A percentile compares a stretch with the other conserved stretches of the same genome.
These are phyloP conservation scores for Neofusicoccum laricinum DNA, from an alignment of 2,329 filamentous ascomycete genomes.

Conservation along the genomic window DNA sequence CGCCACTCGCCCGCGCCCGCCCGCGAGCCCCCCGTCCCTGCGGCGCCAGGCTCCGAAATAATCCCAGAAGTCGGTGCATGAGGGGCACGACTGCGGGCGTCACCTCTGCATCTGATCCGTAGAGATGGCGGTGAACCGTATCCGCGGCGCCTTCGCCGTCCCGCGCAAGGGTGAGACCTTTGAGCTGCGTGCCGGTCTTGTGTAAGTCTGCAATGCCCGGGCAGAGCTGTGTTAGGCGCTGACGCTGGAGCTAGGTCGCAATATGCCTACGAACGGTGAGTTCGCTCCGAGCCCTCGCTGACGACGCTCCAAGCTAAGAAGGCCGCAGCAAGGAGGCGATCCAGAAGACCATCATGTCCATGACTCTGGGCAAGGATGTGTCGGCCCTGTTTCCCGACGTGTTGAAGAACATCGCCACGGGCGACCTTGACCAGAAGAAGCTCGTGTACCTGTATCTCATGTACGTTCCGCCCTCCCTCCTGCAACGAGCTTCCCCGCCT, in stretches of 20 bases:
- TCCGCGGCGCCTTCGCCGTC: constrained; percentile 87
- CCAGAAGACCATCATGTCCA: constrained; percentile 99
- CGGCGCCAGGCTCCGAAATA: constrained; percentile 16
- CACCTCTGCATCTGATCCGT: constrained; percentile 27
- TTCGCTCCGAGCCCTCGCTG: constrained; percentile 8
- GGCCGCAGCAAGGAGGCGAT: constrained; percentile 82
- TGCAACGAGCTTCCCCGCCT: constrained; percentile 8
- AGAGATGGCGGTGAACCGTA: constrained; percentile 90
- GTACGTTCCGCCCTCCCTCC: constrained; percentile 49
- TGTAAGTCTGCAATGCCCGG: constrained; percentile 41
- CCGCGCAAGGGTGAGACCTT: constrained; percentile 98
- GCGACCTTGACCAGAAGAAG: constrained; percentile 97
- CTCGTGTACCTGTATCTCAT: constrained; percentile 98
- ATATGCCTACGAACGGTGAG: constrained; percentile 89
- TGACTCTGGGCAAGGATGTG: constrained; percentile 98
- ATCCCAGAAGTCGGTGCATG: constrained; percentile 23
- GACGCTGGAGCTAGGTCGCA: constrained; percentile 66
- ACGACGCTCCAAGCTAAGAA: constrained; percentile 31
- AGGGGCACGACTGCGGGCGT: constrained; percentile 33
- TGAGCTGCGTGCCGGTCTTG: constrained; percentile 89
- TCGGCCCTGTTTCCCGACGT: constrained; percentile 96
- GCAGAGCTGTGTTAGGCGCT: constrained; percentile 19
- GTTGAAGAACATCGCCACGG: constrained; percentile 96
- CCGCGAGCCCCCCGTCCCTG: constrained; percentile 18
- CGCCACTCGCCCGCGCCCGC: constrained; percentile 3